These are phyloP conservation scores for Colletotrichum lini DNA, from an alignment of 2,329 filamentous ascomycete species.

Conservation along the genomic window DNA sequence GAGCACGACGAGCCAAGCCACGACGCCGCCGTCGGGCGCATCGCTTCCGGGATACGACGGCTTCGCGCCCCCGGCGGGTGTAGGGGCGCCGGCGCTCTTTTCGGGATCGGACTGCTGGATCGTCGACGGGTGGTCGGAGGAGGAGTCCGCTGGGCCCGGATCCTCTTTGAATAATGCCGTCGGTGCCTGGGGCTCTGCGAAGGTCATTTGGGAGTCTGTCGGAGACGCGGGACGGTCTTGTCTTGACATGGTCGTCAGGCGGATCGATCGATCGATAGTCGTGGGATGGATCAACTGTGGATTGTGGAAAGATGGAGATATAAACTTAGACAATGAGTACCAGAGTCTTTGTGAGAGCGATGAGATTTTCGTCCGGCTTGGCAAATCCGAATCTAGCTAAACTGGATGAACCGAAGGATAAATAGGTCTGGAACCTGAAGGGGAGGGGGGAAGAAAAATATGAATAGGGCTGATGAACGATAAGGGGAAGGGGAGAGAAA, in stretches of 20 bases:
- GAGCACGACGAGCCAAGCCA: constrained; percentile 57
- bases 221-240: constrained; percentile 14
- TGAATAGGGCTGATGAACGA: not conserved
- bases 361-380: not conserved
- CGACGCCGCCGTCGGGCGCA: constrained; percentile 49
- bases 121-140: constrained; percentile 23
- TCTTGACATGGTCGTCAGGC: constrained; percentile 17
- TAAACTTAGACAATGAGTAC: not conserved
- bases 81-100: constrained; percentile 1
- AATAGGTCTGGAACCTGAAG: not conserved
- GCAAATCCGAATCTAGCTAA: not conserved
- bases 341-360: too few species aligned
- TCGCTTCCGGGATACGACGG: constrained; percentile 26
- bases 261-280: not conserved
- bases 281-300: too few species aligned
- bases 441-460: too few species aligned
- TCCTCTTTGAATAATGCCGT: constrained; percentile 9
- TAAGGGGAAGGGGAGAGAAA: not conserved
- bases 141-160: constrained; percentile 26
- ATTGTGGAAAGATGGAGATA: too few species aligned
- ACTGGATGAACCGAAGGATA: not conserved
- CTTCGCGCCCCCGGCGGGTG: not conserved
- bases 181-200: constrained; percentile 19
- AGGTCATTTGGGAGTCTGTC: constrained; percentile 28
- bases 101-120: constrained; percentile 22